phyloP scores from a whole-genome alignment of 2,329 filamentous ascomycete genomes.

The Talaromyces sp. region DNA sequence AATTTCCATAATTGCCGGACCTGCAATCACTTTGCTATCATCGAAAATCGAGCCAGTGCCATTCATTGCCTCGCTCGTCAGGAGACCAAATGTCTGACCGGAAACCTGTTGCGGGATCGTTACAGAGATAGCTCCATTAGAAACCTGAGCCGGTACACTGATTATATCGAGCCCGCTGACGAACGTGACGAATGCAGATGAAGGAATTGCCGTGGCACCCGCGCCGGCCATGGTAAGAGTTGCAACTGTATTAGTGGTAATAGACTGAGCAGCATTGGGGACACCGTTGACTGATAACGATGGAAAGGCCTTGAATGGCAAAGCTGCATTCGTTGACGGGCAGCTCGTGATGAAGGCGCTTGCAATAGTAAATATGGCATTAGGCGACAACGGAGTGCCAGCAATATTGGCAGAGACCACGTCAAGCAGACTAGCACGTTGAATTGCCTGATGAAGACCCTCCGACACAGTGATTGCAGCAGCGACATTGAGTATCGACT shows the following conservation, averaged over 20 bases:
- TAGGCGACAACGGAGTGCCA: constrained; percentile 54
- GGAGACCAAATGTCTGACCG: constrained; percentile 28
- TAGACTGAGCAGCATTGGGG: constrained; percentile 7
- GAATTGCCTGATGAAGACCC: constrained; percentile 59
- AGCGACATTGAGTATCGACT: constrained; percentile 56
- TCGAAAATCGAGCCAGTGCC: constrained; percentile 15
- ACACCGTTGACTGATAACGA: constrained; percentile 30
- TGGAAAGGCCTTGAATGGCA: constrained; percentile 60
- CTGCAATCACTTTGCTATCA: constrained; percentile 28
- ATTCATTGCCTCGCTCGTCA: constrained; percentile 21
- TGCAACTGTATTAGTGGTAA: neutral
- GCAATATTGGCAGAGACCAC: constrained; percentile 56
- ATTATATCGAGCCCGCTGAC: constrained; percentile 23
- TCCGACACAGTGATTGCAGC: constrained; percentile 62
- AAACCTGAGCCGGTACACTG: constrained; percentile 20
- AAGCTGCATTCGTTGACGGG: constrained; percentile 48
- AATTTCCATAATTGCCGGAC: constrained; percentile 31
- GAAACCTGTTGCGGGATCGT: constrained; percentile 1
- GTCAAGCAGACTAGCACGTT: constrained; percentile 48
- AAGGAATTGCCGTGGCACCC: neutral
- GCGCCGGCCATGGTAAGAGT: neutral
- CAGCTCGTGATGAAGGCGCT: constrained; percentile 57
- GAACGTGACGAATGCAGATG: constrained; percentile 21
- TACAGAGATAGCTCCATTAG: constrained; percentile 19
- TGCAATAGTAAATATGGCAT: constrained; percentile 61